Conservation (phyloP, 345 rosid species). For the Syzygium jambos region DNA sequence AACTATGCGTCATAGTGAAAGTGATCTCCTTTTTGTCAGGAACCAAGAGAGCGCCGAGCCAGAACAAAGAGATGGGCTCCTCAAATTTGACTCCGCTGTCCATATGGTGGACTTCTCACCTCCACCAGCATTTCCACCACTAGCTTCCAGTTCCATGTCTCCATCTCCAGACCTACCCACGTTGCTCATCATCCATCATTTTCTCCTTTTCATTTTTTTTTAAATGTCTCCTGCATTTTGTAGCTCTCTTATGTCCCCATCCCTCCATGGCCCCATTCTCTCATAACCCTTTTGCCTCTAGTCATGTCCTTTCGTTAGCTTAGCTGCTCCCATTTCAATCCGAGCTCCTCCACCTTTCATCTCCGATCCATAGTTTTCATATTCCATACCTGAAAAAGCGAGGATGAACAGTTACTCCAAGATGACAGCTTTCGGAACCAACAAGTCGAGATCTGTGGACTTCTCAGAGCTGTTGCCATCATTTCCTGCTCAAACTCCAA, state of each 20-base stretch:
- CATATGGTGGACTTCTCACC: background rate
- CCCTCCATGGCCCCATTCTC: background rate
- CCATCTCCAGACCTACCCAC: background rate
- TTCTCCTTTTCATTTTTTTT: background rate
- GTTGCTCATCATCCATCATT: background rate
- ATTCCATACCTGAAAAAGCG: background rate
- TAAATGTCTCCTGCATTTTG: background rate
- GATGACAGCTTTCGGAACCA: slow-evolving; percentile 14
- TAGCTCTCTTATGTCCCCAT: background rate
- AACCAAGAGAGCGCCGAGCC: background rate
- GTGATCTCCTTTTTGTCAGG: background rate
- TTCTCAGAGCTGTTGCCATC: slow-evolving; percentile 20
- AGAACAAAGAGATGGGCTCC: background rate
- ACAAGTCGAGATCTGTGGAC: slow-evolving; percentile 27
- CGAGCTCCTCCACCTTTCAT: background rate
- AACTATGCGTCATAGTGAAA: background rate
- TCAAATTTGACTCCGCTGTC: background rate
- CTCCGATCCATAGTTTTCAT: background rate
- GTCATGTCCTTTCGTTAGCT: background rate
- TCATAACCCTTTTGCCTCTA: background rate
- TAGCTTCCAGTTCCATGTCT: background rate
- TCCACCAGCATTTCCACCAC: background rate
- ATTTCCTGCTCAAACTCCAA: background rate
- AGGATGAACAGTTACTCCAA: slow-evolving; percentile 34
- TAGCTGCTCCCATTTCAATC: background rate